phyloP scores from a whole-genome alignment of 1,284 basidiomycete genomes.

The Rhizoctonia solani region DNA sequence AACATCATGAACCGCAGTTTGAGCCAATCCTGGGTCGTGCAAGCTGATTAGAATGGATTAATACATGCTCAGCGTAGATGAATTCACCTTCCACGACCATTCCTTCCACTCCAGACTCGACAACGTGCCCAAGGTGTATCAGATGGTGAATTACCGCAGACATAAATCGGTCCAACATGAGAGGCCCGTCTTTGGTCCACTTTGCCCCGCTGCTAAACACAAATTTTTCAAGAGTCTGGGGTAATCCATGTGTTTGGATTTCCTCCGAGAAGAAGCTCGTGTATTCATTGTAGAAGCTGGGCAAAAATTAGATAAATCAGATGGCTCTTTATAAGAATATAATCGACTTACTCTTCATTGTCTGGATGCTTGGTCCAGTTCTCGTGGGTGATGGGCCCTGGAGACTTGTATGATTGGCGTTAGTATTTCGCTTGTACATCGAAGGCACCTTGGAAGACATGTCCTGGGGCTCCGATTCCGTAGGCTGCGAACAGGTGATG shows the following conservation, averaged over 20 bases:
- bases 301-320: too few species aligned
- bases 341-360: constrained; percentile 33
- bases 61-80: too few species aligned
- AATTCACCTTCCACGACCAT: constrained; percentile 64
- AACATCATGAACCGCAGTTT: constrained; percentile 45
- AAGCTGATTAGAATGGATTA: neutral
- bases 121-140: constrained; percentile 66
- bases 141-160: constrained; percentile 67
- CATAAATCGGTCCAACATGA: constrained; percentile 65
- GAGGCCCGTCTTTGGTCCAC: constrained; percentile 48
- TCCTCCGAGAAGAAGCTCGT: constrained; percentile 58
- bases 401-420: constrained; percentile 27
- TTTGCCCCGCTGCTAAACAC: constrained; percentile 62
- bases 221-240: constrained; percentile 56
- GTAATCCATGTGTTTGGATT: constrained; percentile 51
- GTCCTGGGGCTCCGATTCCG: constrained; percentile 19
- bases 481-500: constrained; percentile 37
- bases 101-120: constrained; percentile 65
- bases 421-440: constrained; percentile 29
- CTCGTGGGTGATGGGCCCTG: constrained; percentile 7
- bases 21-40: constrained; percentile 47
- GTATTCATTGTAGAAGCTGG: constrained; percentile 66
- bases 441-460: constrained; percentile 32
- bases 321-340: too few species aligned
- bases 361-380: constrained; percentile 36